phyloP scores from a whole-genome alignment of 345 rosid genomes.

The Salix caprea region DNA sequence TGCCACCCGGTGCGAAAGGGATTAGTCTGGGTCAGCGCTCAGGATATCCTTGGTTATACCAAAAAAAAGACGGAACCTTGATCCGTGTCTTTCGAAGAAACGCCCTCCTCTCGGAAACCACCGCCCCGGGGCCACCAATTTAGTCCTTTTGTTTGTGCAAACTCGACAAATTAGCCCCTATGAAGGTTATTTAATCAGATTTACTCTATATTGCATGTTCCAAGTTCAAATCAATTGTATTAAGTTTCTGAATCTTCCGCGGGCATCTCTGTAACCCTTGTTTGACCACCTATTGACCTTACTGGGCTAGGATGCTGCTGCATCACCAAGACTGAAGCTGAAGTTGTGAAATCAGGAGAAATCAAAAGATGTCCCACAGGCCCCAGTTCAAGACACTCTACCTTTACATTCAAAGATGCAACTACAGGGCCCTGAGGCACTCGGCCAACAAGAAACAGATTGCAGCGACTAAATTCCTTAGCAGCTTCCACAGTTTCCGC shows the following conservation, averaged over 20 bases:
- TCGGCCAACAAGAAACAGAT: constrained; percentile 18
- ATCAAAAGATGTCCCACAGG: constrained; percentile 37
- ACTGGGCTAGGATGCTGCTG: constrained; percentile 6
- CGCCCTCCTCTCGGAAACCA: too few relatives aligned
- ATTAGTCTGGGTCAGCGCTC: too few relatives aligned
- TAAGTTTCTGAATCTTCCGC: constrained; percentile 14
- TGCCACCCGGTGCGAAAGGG: too few relatives aligned
- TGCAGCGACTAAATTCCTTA: constrained; percentile 9
- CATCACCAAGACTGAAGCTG: constrained; percentile 22
- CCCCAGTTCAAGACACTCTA: constrained; percentile 55
- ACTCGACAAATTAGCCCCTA: too few relatives aligned
- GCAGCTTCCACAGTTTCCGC: constrained; percentile 10
- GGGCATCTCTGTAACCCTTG: constrained; percentile 13
- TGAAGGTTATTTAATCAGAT: too few relatives aligned
- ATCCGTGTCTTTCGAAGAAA: too few relatives aligned
- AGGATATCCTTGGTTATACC: too few relatives aligned
- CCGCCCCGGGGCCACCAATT: too few relatives aligned
- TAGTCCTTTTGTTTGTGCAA: too few relatives aligned
- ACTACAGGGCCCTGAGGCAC: constrained; percentile 22
- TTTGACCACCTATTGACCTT: not conserved
- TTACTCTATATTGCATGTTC: too few relatives aligned
- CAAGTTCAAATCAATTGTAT: not conserved
- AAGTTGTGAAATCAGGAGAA: constrained; percentile 12
- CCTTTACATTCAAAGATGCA: constrained; percentile 29
- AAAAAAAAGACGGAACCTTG: too few relatives aligned